These are phyloP conservation scores for Trichodelitschia bisporula DNA, from an alignment of 495 filamentous ascomycete species.

Conservation along the genomic window DNA sequence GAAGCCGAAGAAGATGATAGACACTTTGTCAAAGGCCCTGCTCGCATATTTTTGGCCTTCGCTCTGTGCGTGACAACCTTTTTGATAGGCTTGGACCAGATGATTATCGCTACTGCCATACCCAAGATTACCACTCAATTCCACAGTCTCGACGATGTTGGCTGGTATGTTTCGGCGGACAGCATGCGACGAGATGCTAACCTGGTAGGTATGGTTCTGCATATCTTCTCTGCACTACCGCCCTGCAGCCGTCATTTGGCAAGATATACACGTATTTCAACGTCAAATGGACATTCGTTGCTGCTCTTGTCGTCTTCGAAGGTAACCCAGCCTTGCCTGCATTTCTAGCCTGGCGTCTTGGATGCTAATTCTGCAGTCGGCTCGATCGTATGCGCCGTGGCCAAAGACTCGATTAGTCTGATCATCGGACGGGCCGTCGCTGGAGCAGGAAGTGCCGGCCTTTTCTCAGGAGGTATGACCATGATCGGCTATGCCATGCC, in stretches of 20 bases:
- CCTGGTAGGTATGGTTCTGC: slow-evolving; percentile 15
- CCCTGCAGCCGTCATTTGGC: slow-evolving; percentile 15
- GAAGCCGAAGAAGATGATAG: slow-evolving; percentile 6
- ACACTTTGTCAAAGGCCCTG: slow-evolving; percentile 7
- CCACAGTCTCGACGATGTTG: slow-evolving; percentile 15
- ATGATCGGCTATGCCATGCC: slow-evolving; percentile 13
- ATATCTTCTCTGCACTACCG: slow-evolving; percentile 15
- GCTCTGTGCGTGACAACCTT: slow-evolving; percentile 12
- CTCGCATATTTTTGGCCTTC: slow-evolving; percentile 6
- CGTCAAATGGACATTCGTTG: slow-evolving; percentile 14
- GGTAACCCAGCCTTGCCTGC: slow-evolving; percentile 1
- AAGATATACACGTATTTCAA: slow-evolving; percentile 16
- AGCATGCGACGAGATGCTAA: too few species aligned
- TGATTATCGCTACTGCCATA: slow-evolving; percentile 16
- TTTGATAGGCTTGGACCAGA: slow-evolving; percentile 15
- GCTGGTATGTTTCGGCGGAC: too few species aligned
- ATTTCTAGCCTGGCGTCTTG: too few species aligned
- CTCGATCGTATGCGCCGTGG: slow-evolving; percentile 12
- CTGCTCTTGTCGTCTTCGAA: slow-evolving; percentile 14
- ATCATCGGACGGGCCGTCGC: slow-evolving; percentile 16
- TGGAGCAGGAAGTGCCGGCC: slow-evolving; percentile 12
- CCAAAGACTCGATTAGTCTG: slow-evolving; percentile 11
- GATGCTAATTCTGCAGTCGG: neutral
- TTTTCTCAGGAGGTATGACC: slow-evolving; percentile 15
- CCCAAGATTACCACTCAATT: slow-evolving; percentile 15